These are phyloP conservation scores for Tetrapisispora nanseiensis DNA, from an alignment of 805 yeast genomes.

Conservation along the genomic window DNA sequence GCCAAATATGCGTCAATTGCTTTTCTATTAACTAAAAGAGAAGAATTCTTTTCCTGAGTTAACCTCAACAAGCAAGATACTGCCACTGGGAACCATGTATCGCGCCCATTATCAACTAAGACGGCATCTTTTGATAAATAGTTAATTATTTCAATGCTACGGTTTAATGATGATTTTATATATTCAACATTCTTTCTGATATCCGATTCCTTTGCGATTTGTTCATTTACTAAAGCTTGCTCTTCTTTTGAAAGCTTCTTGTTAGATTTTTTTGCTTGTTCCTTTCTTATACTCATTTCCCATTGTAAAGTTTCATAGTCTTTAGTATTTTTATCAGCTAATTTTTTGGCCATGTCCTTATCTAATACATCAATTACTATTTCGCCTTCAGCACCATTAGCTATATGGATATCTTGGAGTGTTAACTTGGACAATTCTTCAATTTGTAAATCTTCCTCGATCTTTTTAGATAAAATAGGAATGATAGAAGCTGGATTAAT, in stretches of 20 bases:
- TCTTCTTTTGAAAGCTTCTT: constrained; percentile 74
- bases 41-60: constrained; percentile 29
- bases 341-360: constrained; percentile 33
- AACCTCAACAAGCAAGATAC: constrained; percentile 40
- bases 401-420: constrained; percentile 46
- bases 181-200: constrained; percentile 41
- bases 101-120: constrained; percentile 52
- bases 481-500: constrained; percentile 49
- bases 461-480: constrained; percentile 38
- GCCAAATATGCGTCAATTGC: constrained; percentile 44
- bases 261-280: constrained; percentile 43
- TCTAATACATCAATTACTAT: constrained; percentile 57
- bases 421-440: constrained; percentile 34
- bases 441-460: constrained; percentile 36
- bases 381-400: constrained; percentile 61
- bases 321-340: constrained; percentile 60
- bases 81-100: constrained; percentile 65
- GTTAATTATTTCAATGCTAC: constrained; percentile 45
- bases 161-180: constrained; percentile 31
- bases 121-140: constrained; percentile 43
- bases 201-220: constrained; percentile 49
- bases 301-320: constrained; percentile 81
- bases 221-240: constrained; percentile 48
- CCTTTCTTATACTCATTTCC: constrained; percentile 78
- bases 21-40: constrained; percentile 33